phyloP scores from a whole-genome alignment of 352 stramenopile genomes.

The Pseudoperonospora humuli region DNA sequence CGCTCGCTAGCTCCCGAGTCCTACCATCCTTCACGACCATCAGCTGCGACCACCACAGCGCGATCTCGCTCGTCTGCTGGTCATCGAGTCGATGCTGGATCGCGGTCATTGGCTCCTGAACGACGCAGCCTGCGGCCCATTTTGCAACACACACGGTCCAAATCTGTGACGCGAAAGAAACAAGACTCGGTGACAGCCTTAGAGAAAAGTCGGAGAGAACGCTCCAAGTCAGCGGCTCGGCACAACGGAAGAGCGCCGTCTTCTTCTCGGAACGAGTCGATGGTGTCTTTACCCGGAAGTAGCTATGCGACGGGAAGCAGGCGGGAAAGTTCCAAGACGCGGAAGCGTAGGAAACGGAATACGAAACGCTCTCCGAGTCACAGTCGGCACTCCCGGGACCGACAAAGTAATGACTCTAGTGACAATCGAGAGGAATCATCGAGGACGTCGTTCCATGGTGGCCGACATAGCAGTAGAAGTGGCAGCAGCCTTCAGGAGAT shows the following conservation, averaged over 20 bases:
- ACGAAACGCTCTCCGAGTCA: slow-evolving; percentile 18
- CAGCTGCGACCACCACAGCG: not conserved
- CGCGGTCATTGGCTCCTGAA: not conserved
- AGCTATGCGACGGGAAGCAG: slow-evolving; percentile 4
- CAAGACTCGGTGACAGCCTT: slow-evolving; percentile 17
- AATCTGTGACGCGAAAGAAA: slow-evolving; percentile 27
- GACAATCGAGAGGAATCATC: slow-evolving; percentile 14
- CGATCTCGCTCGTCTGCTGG: slow-evolving; percentile 24
- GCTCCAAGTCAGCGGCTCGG: slow-evolving; percentile 32
- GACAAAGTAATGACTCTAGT: slow-evolving; percentile 2
- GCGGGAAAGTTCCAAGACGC: slow-evolving; percentile 16
- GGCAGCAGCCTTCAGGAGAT: slow-evolving; percentile 31
- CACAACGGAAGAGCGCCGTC: slow-evolving; percentile 13
- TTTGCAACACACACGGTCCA: slow-evolving; percentile 31
- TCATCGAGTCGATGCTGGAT: not conserved
- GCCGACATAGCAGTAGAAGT: slow-evolving; percentile 19
- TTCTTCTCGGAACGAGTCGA: not conserved
- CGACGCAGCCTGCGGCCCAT: slow-evolving; percentile 16
- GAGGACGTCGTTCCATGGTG: slow-evolving; percentile 2
- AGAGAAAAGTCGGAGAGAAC: slow-evolving; percentile 12
- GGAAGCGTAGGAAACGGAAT: slow-evolving; percentile 3
- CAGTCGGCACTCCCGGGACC: slow-evolving; percentile 2
- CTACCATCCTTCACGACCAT: not conserved
- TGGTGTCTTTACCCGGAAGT: not conserved
- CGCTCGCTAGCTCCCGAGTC: slow-evolving; percentile 5